Evolutionary conservation across 2,329 filamentous ascomycete species (phyloP).

Genomic region (Hypocreales sp.): DNA sequence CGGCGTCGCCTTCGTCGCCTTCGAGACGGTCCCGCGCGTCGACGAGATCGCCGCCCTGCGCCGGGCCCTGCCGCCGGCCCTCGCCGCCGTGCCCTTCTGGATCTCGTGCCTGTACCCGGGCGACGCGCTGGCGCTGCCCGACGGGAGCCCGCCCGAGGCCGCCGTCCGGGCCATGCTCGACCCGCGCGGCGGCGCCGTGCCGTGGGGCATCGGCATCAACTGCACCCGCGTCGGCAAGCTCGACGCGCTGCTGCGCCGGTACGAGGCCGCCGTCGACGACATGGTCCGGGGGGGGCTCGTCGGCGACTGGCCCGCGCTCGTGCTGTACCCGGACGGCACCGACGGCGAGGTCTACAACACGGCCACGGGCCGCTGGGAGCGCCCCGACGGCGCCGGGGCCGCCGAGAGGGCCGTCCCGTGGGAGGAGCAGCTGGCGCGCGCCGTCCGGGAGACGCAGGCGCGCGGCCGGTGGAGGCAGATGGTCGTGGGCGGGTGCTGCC

Average conservation of each 20-base stretch:
- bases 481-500: conserved; percentile 38
- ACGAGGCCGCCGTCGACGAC: conserved; percentile 30
- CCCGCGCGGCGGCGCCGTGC: conserved; percentile 14
- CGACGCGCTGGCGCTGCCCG: conserved; percentile 37
- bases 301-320: conserved; percentile 32
- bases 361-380: conserved; percentile 42
- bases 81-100: conserved; percentile 34
- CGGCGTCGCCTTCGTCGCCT: conserved; percentile 39
- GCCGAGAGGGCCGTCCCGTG: conserved; percentile 20
- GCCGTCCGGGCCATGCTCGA: conserved; percentile 23
- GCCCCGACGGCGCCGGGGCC: conserved; percentile 12
- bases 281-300: conserved; percentile 19
- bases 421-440: conserved; percentile 26
- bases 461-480: conserved; percentile 27
- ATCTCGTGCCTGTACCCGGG: conserved; percentile 47
- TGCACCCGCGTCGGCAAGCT: conserved; percentile 53
- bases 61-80: conserved; percentile 18
- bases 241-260: conserved; percentile 34
- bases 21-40: conserved; percentile 50
- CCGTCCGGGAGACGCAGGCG: conserved; percentile 20
- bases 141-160: conserved; percentile 28
- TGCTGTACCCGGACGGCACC: conserved; percentile 55
- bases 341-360: conserved; percentile 55
- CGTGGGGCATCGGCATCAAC: conserved; percentile 53
- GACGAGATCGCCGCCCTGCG: conserved; percentile 46